These are phyloP conservation scores for Trichoderma harzianum DNA, from an alignment of 2,329 filamentous ascomycete species.

Conservation along the genomic window DNA sequence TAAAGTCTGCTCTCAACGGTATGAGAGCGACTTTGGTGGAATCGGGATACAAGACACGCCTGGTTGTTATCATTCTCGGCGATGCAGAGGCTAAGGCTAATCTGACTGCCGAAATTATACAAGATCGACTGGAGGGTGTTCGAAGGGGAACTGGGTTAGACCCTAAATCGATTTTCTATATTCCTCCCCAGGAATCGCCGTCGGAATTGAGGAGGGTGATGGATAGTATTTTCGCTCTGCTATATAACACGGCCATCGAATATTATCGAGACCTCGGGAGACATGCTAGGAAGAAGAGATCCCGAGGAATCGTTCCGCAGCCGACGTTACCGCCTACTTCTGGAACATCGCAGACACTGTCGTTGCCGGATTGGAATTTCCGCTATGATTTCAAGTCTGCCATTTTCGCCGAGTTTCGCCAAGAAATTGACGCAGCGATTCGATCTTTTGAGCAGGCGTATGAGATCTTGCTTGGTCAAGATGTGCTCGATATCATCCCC, in stretches of 20 bases:
- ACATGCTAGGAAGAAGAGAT: constrained; percentile 83
- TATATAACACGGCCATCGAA: constrained; percentile 75
- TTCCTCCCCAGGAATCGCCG: constrained; percentile 69
- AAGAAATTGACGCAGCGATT: constrained; percentile 84
- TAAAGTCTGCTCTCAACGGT: constrained; percentile 82
- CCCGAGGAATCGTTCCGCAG: constrained; percentile 71
- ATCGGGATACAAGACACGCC: constrained; percentile 73
- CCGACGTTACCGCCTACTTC: constrained; percentile 79
- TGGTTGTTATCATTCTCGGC: constrained; percentile 62
- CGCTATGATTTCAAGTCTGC: constrained; percentile 94
- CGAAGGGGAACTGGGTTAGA: constrained; percentile 77
- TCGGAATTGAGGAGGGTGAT: constrained; percentile 72
- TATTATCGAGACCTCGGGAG: constrained; percentile 95
- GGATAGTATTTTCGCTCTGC: constrained; percentile 65
- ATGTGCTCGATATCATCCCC: constrained; percentile 83
- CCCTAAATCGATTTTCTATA: constrained; percentile 78
- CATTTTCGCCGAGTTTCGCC: constrained; percentile 85
- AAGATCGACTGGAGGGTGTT: constrained; percentile 73
- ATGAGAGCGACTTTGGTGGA: constrained; percentile 64
- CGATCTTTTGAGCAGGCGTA: constrained; percentile 86
- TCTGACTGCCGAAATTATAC: constrained; percentile 60
- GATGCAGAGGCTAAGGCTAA: constrained; percentile 28
- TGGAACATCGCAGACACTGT: constrained; percentile 82
- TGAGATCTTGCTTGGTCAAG: constrained; percentile 74
- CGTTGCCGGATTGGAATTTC: constrained; percentile 83